Base-by-base conservation (phyloP, 495 filamentous ascomycete genomes). In the Cercophora sp. region DNA sequence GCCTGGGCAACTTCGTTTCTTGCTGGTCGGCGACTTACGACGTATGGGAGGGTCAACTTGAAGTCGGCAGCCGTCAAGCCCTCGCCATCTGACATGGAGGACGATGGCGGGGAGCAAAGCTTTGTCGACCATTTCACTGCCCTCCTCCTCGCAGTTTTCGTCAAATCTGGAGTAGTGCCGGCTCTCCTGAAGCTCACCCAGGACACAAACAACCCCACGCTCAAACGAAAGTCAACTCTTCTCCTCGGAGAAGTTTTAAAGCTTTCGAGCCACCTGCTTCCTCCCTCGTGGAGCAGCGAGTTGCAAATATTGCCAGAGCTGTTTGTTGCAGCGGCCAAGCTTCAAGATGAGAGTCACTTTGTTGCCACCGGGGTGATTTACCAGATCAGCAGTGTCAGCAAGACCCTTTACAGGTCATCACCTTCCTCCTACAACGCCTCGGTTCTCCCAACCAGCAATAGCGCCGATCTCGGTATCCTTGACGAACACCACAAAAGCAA, bases 1-100 rank as follows among this genome's bases (percentile, higher is more conserved):
- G 92, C 90, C 0, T 98, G 94, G 94, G 92, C 92, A 22, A 89
- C 89, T 1, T 94, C 90, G 16, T 98, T 96, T 62, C 79, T 98
- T 39, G 93, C 94, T 31, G 93, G 94, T 5, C 80, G 93, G 56
- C 77, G 94, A 48, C 79, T 97, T 27, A 98, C 93, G 13, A 97
- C 89, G 0, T 97, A 97, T 66, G 91, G 90, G 13, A 80, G 94
- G 59, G 91, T 97, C 26, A 96, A 91, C 58, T 75, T 97, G n/a
- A 88, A 86, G 52, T 72, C 83, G 1, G 54, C 69, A 2, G 59
- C 61, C 0, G 54, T 49, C 16, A 76, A 70, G 45, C 59, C 56
- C 6, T 53, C 65, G 16, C 82, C 86, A 51, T 55, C 73, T 1
- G 80, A 84, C 16, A 58, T 70, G 13, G 87, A 89, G 37, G 82